Evolutionary conservation across 345 rosid genomes (phyloP).

Genomic region (Linum tenue): DNA sequence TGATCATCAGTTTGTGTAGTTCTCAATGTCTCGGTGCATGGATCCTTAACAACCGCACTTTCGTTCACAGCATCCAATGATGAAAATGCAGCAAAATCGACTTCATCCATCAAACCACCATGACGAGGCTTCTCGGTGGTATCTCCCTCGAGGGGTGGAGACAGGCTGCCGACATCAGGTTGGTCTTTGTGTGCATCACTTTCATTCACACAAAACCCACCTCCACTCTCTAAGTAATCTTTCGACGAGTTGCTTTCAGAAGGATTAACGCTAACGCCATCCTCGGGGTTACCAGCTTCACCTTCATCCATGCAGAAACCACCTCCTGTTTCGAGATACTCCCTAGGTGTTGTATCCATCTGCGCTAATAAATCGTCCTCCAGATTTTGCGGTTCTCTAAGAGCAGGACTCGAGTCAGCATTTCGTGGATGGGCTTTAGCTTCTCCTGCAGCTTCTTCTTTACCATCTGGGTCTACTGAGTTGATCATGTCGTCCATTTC

Average conservation of each 20-base stretch:
- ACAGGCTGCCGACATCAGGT: conserved; percentile 12
- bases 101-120: conserved; percentile 2
- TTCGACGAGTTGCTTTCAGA: conserved; percentile 19
- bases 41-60: conserved; percentile 1
- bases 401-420: conserved; percentile 6
- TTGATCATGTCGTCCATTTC: conserved; percentile 38
- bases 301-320: conserved; percentile 46
- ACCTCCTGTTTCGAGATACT: conserved; percentile 38
- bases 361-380: conserved; percentile 16
- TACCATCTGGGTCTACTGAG: conserved; percentile 13
- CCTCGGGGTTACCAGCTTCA: conserved; percentile 23
- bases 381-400: conserved; percentile 15
- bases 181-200: conserved; percentile 21
- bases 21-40: conserved; percentile 12
- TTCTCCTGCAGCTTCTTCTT: conserved; percentile 20
- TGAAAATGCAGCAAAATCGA: conserved; percentile 3
- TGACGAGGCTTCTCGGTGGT: conserved; percentile 9
- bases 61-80: conserved; percentile 6
- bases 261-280: conserved; percentile 18
- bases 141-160: conserved; percentile 3
- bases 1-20: conserved; percentile 13
- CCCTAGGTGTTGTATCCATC: conserved; percentile 15
- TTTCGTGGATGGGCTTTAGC: conserved; percentile 10
- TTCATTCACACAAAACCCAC: conserved; percentile 68
- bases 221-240: conserved; percentile 48